Evolutionary conservation across 2,329 filamentous ascomycete species (phyloP).

Genomic region (Pseudogymnoascus sp.): DNA sequence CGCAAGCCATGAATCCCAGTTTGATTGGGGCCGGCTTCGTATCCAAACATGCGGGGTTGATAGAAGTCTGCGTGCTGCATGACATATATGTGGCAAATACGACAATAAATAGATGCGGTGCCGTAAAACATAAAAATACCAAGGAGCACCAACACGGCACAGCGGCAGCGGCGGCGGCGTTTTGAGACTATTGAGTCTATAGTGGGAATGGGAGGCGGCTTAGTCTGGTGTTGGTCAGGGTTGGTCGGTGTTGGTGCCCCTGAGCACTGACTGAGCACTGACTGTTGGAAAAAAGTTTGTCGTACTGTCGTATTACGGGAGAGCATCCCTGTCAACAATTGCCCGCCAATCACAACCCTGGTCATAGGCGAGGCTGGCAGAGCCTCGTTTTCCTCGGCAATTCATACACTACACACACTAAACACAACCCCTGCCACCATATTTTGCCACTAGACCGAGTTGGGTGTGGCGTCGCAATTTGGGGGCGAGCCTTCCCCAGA

Average conservation of each 20-base stretch:
- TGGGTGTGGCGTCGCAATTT: background rate
- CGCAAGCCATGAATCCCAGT: background rate
- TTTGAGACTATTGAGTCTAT: background rate
- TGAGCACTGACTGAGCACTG: background rate
- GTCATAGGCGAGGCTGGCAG: background rate
- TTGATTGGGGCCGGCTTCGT: background rate
- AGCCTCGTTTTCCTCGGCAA: constrained; percentile 1
- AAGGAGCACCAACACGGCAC: background rate
- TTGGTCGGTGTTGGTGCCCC: background rate
- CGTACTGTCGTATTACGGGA: background rate
- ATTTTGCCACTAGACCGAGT: background rate
- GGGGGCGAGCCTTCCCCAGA: background rate
- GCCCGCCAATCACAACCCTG: background rate
- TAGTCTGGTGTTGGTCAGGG: background rate
- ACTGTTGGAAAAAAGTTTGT: background rate
- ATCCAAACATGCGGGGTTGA: background rate
- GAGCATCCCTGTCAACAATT: background rate
- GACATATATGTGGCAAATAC: background rate
- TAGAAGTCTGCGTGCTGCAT: background rate
- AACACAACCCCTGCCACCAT: background rate
- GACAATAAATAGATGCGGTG: background rate
- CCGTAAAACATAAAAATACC: background rate
- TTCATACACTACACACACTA: background rate
- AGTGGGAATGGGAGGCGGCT: background rate
- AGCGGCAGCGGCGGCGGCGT: too few species aligned